phyloP scores from a whole-genome alignment of 2,329 filamentous ascomycete species.

The Colletotrichum paranaense region DNA sequence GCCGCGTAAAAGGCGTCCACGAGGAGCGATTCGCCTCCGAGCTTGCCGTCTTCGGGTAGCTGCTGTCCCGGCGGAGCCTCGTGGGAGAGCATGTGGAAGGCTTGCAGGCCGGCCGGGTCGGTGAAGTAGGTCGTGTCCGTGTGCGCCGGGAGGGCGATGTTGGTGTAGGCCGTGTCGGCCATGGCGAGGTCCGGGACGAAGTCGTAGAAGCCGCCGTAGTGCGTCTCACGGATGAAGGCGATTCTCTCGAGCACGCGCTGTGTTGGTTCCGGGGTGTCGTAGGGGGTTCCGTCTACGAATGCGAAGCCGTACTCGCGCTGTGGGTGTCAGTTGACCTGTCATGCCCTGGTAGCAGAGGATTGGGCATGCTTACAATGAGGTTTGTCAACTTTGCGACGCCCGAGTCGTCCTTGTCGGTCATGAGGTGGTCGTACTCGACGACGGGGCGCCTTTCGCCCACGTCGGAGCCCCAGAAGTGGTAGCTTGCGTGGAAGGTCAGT shows the following conservation, averaged over 20 bases:
- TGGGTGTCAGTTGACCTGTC: constrained; percentile 14
- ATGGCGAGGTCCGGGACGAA: constrained; percentile 90
- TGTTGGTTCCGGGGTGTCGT: constrained; percentile 74
- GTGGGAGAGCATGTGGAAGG: constrained; percentile 92
- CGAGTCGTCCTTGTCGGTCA: constrained; percentile 59
- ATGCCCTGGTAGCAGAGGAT: too few relatives aligned
- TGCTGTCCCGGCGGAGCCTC: constrained; percentile 61
- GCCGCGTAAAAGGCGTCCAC: constrained; percentile 89
- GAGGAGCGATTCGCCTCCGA: constrained; percentile 82
- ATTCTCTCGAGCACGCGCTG: constrained; percentile 82
- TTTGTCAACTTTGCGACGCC: constrained; percentile 72
- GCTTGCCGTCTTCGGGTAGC: constrained; percentile 29
- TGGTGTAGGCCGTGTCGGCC: constrained; percentile 93
- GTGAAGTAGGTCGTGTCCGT: constrained; percentile 98
- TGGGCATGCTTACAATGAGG: constrained; percentile 65
- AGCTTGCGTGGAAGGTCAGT: constrained; percentile 12
- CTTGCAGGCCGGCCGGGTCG: constrained; percentile 89
- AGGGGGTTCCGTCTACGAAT: constrained; percentile 78
- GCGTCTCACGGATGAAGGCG: constrained; percentile 87
- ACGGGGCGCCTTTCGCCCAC: constrained; percentile 63
- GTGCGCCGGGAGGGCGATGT: constrained; percentile 82
- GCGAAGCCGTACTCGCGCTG: constrained; percentile 80
- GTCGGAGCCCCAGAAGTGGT: constrained; percentile 44
- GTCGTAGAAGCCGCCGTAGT: constrained; percentile 85
- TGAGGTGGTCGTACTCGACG: constrained; percentile 70